phyloP scores from a whole-genome alignment of 352 stramenopile species.

The Globisporangium barbulae region DNA sequence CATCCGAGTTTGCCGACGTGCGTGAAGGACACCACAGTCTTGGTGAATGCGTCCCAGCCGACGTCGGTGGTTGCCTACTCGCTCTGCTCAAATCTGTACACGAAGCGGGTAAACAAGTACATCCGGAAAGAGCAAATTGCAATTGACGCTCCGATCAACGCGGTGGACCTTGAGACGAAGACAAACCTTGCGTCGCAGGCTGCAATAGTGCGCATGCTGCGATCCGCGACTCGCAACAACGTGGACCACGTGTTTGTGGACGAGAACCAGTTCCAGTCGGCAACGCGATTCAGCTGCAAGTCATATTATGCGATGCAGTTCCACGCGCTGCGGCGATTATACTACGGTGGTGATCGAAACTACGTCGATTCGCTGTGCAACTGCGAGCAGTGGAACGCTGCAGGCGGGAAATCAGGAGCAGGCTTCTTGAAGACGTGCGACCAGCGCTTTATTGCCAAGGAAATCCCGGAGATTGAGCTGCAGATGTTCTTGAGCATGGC shows the following conservation, averaged over 20 bases:
- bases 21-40: slow-evolving; percentile 64
- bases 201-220: slow-evolving; percentile 63
- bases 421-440: slow-evolving; percentile 86
- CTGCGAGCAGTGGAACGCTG: slow-evolving; percentile 84
- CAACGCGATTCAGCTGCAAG: slow-evolving; percentile 84
- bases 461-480: slow-evolving; percentile 82
- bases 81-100: slow-evolving; percentile 82
- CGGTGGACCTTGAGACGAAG: slow-evolving; percentile 21
- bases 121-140: slow-evolving; percentile 55
- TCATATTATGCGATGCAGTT: slow-evolving; percentile 90
- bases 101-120: slow-evolving; percentile 66
- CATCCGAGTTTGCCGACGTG: slow-evolving; percentile 74
- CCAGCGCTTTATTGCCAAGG: slow-evolving; percentile 86
- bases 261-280: slow-evolving; percentile 81
- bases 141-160: slow-evolving; percentile 32
- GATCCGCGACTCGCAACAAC: slow-evolving; percentile 69
- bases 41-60: slow-evolving; percentile 77
- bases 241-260: slow-evolving; percentile 85
- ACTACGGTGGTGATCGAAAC: slow-evolving; percentile 82
- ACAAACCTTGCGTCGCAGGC: slow-evolving; percentile 16
- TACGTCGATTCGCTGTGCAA: slow-evolving; percentile 86
- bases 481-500: slow-evolving; percentile 90
- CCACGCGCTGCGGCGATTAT: slow-evolving; percentile 74
- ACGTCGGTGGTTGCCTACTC: slow-evolving; percentile 87
- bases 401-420: slow-evolving; percentile 82